Conservation (phyloP, 768 basidiomycete genomes). For the Paxillus rubicundulus region DNA sequence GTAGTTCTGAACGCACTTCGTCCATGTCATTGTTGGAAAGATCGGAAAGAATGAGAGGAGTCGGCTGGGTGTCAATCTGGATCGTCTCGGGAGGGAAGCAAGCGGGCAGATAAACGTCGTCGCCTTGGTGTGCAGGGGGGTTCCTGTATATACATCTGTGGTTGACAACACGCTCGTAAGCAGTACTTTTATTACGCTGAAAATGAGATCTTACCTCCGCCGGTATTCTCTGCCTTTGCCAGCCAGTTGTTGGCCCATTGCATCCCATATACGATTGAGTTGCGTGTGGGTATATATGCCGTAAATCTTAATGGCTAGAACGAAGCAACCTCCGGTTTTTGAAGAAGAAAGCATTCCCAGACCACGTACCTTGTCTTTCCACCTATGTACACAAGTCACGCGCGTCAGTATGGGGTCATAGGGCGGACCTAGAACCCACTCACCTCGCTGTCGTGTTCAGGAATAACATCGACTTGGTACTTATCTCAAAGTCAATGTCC, state of each 20-base stretch:
- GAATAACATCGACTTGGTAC: slow-evolving; percentile 50
- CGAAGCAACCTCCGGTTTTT: not conserved
- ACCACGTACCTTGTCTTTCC: slow-evolving; percentile 37
- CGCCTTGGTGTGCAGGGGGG: slow-evolving; percentile 31
- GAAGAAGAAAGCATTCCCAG: not conserved
- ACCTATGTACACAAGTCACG: slow-evolving; percentile 22
- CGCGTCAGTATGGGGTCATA: not conserved
- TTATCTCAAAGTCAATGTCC: slow-evolving; percentile 13
- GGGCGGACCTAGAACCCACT: not conserved
- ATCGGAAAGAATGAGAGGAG: slow-evolving; percentile 36
- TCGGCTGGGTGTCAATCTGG: slow-evolving; percentile 12
- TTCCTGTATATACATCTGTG: slow-evolving; percentile 47
- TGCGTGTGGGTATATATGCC: slow-evolving; percentile 51
- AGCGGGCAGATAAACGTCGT: slow-evolving; percentile 48
- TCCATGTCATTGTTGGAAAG: slow-evolving; percentile 45
- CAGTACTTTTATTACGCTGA: not conserved
- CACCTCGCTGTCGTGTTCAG: slow-evolving; percentile 36
- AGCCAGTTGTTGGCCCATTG: slow-evolving; percentile 40
- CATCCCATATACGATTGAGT: slow-evolving; percentile 48
- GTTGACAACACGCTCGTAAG: not conserved
- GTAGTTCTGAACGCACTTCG: slow-evolving; percentile 46
- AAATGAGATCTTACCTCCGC: slow-evolving; percentile 37
- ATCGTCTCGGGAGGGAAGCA: slow-evolving; percentile 44
- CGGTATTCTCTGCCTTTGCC: slow-evolving; percentile 52
- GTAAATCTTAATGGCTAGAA: slow-evolving; percentile 46